Conservation (phyloP, 2,329 filamentous ascomycete species). For the Aspergillus fischeri region DNA sequence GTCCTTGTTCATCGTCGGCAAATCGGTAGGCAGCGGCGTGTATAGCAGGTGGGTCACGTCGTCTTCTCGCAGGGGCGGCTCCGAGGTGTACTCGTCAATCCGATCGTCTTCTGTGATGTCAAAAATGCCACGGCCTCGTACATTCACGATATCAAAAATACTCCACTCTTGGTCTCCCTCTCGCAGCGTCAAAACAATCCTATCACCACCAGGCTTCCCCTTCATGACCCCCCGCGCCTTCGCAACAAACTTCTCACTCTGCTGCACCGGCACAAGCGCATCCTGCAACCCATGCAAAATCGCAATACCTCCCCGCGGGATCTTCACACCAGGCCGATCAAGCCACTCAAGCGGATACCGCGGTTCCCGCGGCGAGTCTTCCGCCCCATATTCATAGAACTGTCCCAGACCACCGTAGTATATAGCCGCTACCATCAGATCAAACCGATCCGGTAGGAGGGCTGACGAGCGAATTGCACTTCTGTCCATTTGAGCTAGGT, state of each 20-base stretch:
- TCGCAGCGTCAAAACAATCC: conserved; percentile 22
- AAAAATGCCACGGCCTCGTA: conserved; percentile 14
- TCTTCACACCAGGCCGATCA: conserved; percentile 16
- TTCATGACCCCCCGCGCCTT: conserved; percentile 19
- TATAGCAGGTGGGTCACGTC: conserved; percentile 17
- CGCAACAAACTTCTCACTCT: conserved; percentile 25
- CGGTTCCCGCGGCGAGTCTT: conserved; percentile 7
- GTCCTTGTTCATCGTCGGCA: conserved; percentile 38
- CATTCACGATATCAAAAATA: neutral
- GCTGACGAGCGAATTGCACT: conserved; percentile 15
- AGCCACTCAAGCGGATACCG: conserved; percentile 29
- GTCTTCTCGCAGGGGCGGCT: conserved; percentile 2
- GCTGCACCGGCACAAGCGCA: conserved; percentile 25
- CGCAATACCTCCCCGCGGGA: conserved; percentile 29
- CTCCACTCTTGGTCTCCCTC: conserved; percentile 26
- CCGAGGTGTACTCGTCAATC: conserved; percentile 14
- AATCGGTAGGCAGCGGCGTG: conserved; percentile 31
- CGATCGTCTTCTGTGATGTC: conserved; percentile 30
- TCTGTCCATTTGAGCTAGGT: conserved; percentile 1
- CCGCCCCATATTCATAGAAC: conserved; percentile 19
- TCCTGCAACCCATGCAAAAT: conserved; percentile 36
- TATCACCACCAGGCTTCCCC: conserved; percentile 18
- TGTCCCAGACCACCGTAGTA: conserved; percentile 11
- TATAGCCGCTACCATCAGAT: conserved; percentile 16
- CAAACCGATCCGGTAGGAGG: conserved; percentile 4